These are phyloP conservation scores for Fonsecaea pedrosoi DNA, from an alignment of 2,329 filamentous ascomycete species.

Conservation along the genomic window DNA sequence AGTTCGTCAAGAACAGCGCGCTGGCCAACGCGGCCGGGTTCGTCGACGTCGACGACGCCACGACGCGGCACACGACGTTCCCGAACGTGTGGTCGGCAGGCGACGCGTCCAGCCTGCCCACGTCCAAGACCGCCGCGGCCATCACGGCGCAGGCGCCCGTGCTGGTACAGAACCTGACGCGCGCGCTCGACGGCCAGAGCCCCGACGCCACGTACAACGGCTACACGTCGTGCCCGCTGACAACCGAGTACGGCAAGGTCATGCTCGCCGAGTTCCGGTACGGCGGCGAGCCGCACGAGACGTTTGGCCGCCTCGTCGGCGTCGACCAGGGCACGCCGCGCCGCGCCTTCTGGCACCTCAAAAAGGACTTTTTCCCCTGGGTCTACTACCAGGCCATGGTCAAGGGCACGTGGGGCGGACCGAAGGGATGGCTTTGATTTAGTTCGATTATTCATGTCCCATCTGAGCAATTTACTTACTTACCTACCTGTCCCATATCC, in stretches of 20 bases:
- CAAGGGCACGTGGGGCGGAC: slow-evolving; percentile 68
- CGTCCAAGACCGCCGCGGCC: slow-evolving; percentile 63
- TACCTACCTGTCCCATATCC: too few species aligned
- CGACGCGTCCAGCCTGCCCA: slow-evolving; percentile 66
- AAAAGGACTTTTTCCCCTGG: slow-evolving; percentile 73
- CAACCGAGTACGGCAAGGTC: slow-evolving; percentile 67
- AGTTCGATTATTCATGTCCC: neutral
- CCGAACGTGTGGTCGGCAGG: slow-evolving; percentile 66
- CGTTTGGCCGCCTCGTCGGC: slow-evolving; percentile 62
- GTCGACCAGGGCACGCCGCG: slow-evolving; percentile 65
- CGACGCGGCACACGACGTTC: slow-evolving; percentile 61
- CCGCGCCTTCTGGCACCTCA: slow-evolving; percentile 66
- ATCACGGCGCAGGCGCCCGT: slow-evolving; percentile 61
- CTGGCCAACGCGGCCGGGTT: slow-evolving; percentile 63
- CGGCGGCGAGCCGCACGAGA: slow-evolving; percentile 67
- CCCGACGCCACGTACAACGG: slow-evolving; percentile 58
- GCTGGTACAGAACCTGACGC: slow-evolving; percentile 58
- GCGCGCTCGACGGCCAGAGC: slow-evolving; percentile 54
- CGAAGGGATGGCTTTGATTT: slow-evolving; percentile 56
- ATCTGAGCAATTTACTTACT: too few species aligned
- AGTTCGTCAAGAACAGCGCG: slow-evolving; percentile 60
- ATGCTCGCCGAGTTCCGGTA: slow-evolving; percentile 72
- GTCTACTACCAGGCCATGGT: slow-evolving; percentile 67
- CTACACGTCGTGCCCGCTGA: slow-evolving; percentile 63
- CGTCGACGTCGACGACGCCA: slow-evolving; percentile 64